Evolutionary conservation across 305 asterid species (phyloP), one percentile per base, ranked within the genome.

Genomic region (Fraxinus xanthoxyloides): DNA sequence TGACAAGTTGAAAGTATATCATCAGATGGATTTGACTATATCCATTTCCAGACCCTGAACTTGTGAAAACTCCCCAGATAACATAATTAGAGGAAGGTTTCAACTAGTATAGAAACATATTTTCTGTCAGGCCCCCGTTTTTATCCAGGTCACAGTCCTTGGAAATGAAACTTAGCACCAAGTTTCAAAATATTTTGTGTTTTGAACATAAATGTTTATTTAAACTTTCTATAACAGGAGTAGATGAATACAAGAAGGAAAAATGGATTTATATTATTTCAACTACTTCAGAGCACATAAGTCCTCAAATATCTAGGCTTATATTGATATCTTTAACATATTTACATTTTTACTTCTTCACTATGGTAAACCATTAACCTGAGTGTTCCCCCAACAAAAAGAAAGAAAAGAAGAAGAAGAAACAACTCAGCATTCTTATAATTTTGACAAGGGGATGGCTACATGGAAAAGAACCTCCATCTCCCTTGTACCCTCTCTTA

Each of bases 31-130:
- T 63, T 63, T 23, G 72, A 63, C 15, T 3, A 8, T 13, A 26
- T 28, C 75, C 82, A 81, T 81, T 73, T 65, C 77, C 2, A 72
- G 61, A 81, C 36, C 46, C 48, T 56, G 15, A 24, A 54, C 75
- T 26, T 75, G 48, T 19, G 23, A 51, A 77, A 61, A 69, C 77
- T 61, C 72, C 48, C 19, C 74, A 65, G 79, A 35, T 31, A 59
- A 81, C 59, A 74, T 4, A 46, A 56, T 61, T 76, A 54, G 69
- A 69, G 40, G 84, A 70, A 76, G 31, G 26, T 79, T 67, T 38
- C 32, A 59, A 67, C 31, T 21, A 56, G 19, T 54, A 73, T 12
- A 35, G 77, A 36, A 70, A 59, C 40, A 23, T 77, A 77, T 26
- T 31, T 35, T 67, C 77, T 46, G 7, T 26, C 81, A 13, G 19